Conservation (phyloP, 352 stramenopile genomes). For the Elongisporangium undulatum region DNA sequence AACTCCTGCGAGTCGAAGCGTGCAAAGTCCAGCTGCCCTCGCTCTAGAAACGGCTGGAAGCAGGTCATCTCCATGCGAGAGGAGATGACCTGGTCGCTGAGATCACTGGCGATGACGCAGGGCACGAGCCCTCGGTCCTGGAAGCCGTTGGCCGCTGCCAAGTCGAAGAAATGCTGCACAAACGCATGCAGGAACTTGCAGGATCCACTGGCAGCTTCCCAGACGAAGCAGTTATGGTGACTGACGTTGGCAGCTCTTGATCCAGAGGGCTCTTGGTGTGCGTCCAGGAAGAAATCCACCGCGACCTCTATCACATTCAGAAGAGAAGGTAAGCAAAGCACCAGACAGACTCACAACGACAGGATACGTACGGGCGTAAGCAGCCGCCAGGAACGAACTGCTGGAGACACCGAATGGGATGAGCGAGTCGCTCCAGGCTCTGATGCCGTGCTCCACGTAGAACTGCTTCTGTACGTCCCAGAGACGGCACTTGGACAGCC, state of each 20-base stretch:
- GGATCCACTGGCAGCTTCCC: constrained; percentile 74
- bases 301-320: constrained; percentile 14
- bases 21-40: constrained; percentile 58
- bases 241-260: background rate
- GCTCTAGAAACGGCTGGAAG: constrained; percentile 43
- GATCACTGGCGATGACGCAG: constrained; percentile 62
- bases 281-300: constrained; percentile 40
- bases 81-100: constrained; percentile 66
- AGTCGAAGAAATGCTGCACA: constrained; percentile 52
- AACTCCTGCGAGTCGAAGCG: constrained; percentile 60
- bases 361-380: constrained; percentile 43
- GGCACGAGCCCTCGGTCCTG: constrained; percentile 28
- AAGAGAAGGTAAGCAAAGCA: background rate
- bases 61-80: constrained; percentile 55
- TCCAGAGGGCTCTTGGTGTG: constrained; percentile 5
- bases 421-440: constrained; percentile 61
- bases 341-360: background rate
- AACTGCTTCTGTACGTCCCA: constrained; percentile 81
- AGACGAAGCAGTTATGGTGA: constrained; percentile 71
- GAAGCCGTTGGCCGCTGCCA: constrained; percentile 27
- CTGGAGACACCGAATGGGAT: constrained; percentile 81
- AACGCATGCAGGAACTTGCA: constrained; percentile 82
- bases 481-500: constrained; percentile 53
- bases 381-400: constrained; percentile 62
- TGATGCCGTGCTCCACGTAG: constrained; percentile 71